Evolutionary conservation across 208 protist genomes (phyloP).

Genomic region (Leishmania mexicana): DNA sequence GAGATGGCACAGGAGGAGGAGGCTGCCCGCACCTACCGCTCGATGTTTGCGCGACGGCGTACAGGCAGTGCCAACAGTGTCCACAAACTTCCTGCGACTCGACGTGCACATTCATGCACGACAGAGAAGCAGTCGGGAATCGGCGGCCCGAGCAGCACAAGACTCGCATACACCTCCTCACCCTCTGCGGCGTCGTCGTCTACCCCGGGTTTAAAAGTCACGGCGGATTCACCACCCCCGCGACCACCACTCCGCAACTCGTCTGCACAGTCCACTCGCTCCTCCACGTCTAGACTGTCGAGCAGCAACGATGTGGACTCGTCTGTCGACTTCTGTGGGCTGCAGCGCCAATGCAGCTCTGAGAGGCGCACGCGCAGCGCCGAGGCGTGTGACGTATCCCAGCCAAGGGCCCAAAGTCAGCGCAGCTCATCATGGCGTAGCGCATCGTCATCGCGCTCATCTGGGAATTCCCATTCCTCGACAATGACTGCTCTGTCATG

Average conservation of each 20-base stretch:
- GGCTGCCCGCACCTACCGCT: constrained; percentile 32
- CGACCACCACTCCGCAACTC: neutral
- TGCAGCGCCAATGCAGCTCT: neutral
- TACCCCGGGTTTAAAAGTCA: neutral
- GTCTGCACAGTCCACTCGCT: neutral
- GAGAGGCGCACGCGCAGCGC: constrained; percentile 1
- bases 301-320: neutral
- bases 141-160: neutral
- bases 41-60: constrained; percentile 6
- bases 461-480: neutral
- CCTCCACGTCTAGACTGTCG: neutral
- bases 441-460: neutral
- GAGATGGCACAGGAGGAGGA: constrained; percentile 22
- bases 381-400: neutral
- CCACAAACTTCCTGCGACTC: neutral
- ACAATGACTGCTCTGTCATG: neutral
- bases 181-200: neutral
- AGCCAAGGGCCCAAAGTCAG: neutral
- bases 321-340: neutral
- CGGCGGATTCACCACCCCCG: neutral
- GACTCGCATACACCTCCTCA: neutral
- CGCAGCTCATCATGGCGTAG: neutral
- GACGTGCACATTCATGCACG: neutral
- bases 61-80: neutral
- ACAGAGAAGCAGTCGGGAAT: neutral